phyloP scores from a whole-genome alignment of 768 basidiomycete genomes.

The Mycena venus region DNA sequence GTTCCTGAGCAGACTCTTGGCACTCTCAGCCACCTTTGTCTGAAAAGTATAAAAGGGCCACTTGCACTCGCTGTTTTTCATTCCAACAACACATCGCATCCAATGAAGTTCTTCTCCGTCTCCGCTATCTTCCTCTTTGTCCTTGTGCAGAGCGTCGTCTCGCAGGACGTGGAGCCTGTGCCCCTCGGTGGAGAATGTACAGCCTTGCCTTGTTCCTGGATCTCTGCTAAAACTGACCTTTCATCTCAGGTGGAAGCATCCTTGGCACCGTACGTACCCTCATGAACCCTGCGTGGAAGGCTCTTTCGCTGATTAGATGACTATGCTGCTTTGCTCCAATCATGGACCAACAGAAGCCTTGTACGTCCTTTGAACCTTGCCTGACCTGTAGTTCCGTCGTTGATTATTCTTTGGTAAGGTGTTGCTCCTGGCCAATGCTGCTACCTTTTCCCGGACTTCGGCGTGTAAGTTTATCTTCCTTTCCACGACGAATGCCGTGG shows the following conservation, averaged over 20 bases:
- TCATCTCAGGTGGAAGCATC: constrained; percentile 8
- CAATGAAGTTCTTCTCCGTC: constrained; percentile 17
- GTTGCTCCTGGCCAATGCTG: background rate
- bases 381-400: background rate
- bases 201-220: background rate
- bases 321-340: background rate
- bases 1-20: background rate
- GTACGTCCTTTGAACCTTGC: background rate
- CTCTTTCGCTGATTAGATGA: background rate
- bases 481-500: background rate
- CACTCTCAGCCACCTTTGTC: background rate
- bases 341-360: constrained; percentile 1
- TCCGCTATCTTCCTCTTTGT: constrained; percentile 5
- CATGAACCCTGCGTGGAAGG: no score
- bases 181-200: constrained; percentile 21
- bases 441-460: constrained; percentile 21
- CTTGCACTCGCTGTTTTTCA: background rate
- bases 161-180: background rate
- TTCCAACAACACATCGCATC: background rate
- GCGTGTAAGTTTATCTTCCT: background rate
- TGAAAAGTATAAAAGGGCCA: background rate
- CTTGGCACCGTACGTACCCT: constrained; percentile 18
- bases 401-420: background rate
- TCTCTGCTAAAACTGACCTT: background rate
- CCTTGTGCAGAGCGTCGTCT: constrained; percentile 3